Conservation (phyloP, 345 rosid genomes). For the Cardamine chenopodiifolia region DNA sequence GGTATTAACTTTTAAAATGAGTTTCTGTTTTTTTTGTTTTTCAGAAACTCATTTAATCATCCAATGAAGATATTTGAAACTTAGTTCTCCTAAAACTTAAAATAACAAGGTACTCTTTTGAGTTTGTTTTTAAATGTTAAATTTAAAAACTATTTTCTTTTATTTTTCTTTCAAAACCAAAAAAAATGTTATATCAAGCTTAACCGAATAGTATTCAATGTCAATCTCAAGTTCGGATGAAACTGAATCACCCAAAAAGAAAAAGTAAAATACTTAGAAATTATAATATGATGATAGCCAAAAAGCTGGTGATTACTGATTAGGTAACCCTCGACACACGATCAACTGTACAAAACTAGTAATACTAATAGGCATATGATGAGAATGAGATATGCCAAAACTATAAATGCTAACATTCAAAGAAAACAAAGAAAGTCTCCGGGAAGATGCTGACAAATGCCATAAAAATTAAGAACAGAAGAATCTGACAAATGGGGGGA, state of each 20-base stretch:
- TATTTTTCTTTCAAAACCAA: too few species aligned
- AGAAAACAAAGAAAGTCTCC: slow-evolving; percentile 34
- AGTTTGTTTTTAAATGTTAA: not conserved
- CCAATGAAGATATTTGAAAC: not conserved
- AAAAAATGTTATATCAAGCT: not conserved
- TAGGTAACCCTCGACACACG: not conserved
- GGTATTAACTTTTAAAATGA: not conserved
- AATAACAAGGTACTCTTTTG: too few species aligned
- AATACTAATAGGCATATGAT: not conserved
- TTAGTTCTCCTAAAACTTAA: not conserved
- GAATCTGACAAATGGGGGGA: slow-evolving; percentile 28
- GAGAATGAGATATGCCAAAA: slow-evolving; percentile 10
- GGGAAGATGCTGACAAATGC: slow-evolving; percentile 10
- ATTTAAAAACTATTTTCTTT: too few species aligned
- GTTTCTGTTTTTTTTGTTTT: too few species aligned
- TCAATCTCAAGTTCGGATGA: not conserved
- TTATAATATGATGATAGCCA: not conserved
- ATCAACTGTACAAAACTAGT: not conserved
- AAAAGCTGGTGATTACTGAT: not conserved
- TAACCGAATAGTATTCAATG: not conserved
- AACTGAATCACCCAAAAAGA: not conserved
- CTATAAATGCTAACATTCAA: slow-evolving; percentile 8
- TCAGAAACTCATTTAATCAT: not conserved
- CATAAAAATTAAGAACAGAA: not conserved
- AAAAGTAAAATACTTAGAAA: not conserved